A percentile compares a stretch with the other conserved stretches of the same genome.
Conservation (phyloP, 164 flowering plant species). For the Macadamia tetraphylla region DNA sequence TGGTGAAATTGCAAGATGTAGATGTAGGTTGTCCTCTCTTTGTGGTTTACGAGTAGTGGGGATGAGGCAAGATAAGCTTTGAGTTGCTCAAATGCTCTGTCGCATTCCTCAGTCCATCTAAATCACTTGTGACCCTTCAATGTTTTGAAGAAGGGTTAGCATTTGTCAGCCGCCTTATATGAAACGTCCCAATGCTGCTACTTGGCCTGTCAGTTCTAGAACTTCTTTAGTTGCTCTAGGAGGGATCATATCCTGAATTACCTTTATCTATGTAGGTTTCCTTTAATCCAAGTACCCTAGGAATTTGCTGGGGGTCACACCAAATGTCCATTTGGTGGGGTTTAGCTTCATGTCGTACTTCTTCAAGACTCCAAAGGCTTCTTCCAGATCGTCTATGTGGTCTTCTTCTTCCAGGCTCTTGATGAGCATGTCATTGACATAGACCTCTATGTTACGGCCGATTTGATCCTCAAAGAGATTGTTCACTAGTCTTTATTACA, state of each 20-base stretch:
- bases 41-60: not conserved
- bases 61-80: not conserved
- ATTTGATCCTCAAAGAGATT: too few relatives aligned
- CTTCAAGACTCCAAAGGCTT: too few relatives aligned
- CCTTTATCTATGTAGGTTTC: constrained; percentile 3
- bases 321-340: too few relatives aligned
- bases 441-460: too few relatives aligned
- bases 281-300: constrained; percentile 10
- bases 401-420: too few relatives aligned
- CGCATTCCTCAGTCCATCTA: not conserved
- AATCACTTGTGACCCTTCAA: not conserved
- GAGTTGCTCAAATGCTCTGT: not conserved
- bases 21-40: not conserved
- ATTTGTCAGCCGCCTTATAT: not conserved
- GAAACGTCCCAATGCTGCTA: constrained; percentile 6
- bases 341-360: too few relatives aligned
- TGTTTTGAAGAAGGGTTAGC: not conserved
- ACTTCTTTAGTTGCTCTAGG: constrained; percentile 7
- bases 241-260: not conserved
- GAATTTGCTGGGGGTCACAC: too few relatives aligned
- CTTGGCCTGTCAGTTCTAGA: constrained; percentile 1
- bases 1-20: not conserved
- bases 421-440: too few relatives aligned
- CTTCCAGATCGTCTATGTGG: too few relatives aligned
- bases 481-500: too few relatives aligned